Percentiles rank a stretch among this genome's conserved stretches.
Evolutionary conservation across 768 basidiomycete species (phyloP).

Genomic region (Rhodotorula babjevae): DNA sequence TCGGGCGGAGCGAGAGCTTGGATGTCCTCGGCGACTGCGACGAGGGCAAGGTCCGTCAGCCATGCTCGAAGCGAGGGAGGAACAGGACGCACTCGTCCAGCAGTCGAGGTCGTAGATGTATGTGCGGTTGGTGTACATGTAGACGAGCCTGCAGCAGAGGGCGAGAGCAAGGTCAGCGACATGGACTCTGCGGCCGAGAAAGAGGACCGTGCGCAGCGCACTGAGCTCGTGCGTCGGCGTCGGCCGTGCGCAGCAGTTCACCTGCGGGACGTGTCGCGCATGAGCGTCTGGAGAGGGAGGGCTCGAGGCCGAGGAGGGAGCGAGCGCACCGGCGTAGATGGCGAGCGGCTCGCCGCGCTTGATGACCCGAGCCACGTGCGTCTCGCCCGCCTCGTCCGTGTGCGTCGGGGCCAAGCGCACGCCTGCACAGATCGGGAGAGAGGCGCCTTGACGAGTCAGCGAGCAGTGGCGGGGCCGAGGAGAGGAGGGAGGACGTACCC

Average conservation of each 20-base stretch:
- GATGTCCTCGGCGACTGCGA: constrained; percentile 11
- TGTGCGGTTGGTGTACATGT: neutral
- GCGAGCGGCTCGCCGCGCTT: constrained; percentile 12
- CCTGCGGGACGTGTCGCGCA: neutral
- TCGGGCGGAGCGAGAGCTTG: neutral
- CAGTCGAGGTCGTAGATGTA: constrained; percentile 27
- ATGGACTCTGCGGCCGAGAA: too few species aligned
- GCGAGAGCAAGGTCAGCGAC: too few species aligned
- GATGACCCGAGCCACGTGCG: neutral
- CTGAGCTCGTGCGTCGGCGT: neutral
- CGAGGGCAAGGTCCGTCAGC: too few species aligned
- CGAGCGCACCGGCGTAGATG: constrained; percentile 13
- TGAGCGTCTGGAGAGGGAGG: too few species aligned
- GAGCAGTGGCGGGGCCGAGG: neutral
- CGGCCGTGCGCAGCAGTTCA: neutral
- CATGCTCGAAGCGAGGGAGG: neutral
- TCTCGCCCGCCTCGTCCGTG: neutral
- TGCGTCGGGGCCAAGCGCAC: constrained; percentile 1
- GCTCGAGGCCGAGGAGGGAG: neutral
- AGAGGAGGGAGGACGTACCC: neutral
- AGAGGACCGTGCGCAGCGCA: neutral
- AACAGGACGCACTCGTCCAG: constrained; percentile 7
- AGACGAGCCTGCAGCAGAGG: neutral
- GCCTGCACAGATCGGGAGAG: neutral
- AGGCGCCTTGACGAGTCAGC: too few species aligned